Evolutionary conservation across 2,329 filamentous ascomycete species (phyloP).

Genomic region (Ascochyta koolunga): DNA sequence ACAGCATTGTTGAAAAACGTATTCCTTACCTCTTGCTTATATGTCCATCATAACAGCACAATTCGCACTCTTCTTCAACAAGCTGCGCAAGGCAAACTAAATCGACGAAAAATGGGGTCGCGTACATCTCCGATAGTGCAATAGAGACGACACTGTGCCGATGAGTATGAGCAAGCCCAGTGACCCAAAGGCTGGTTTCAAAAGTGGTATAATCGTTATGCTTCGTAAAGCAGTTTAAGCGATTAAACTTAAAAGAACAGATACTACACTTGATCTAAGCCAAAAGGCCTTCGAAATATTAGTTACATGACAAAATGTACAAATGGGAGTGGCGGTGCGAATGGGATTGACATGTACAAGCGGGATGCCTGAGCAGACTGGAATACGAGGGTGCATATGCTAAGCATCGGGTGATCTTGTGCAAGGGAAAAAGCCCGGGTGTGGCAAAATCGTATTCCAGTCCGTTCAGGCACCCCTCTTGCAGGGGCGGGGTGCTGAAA

Average conservation of each 20-base stretch:
- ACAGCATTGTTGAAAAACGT: background rate
- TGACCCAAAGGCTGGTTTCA: slow-evolving; percentile 1
- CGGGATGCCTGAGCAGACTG: too few relatives aligned
- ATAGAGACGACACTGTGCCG: slow-evolving; percentile 16
- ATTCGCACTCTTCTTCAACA: background rate
- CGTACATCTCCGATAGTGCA: slow-evolving; percentile 11
- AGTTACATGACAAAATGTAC: too few relatives aligned
- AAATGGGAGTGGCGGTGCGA: too few relatives aligned
- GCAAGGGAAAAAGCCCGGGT: too few relatives aligned
- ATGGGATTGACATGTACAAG: too few relatives aligned
- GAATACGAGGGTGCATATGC: too few relatives aligned
- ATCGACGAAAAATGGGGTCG: slow-evolving; percentile 3
- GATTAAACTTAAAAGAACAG: slow-evolving; percentile 11
- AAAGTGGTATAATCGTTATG: slow-evolving; percentile 8
- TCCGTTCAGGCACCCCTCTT: too few relatives aligned
- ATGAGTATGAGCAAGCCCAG: slow-evolving; percentile 20
- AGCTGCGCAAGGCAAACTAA: background rate
- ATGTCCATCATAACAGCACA: too few relatives aligned
- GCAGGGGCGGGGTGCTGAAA: too few relatives aligned
- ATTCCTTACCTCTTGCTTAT: background rate
- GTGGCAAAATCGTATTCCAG: too few relatives aligned
- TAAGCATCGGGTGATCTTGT: too few relatives aligned
- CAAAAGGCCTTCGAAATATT: slow-evolving; percentile 4
- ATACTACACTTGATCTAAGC: slow-evolving; percentile 17
- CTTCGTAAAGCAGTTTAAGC: slow-evolving; percentile 2